These are phyloP conservation scores for Erigeron canadensis DNA, from an alignment of 129 eudicot genomes.

Conservation along the genomic window DNA sequence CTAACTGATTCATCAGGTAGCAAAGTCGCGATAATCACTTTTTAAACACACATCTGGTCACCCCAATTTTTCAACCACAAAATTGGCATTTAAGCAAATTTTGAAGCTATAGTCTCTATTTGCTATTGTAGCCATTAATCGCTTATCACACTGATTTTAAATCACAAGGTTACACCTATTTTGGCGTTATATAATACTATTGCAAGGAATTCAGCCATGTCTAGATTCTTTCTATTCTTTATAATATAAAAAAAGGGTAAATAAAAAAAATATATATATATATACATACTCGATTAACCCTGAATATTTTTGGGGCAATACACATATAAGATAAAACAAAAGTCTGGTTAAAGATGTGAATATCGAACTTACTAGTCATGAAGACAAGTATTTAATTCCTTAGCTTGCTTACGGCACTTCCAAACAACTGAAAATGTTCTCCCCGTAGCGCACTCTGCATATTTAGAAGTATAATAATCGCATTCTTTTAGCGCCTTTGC, in stretches of 20 bases:
- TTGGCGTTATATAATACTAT: not conserved
- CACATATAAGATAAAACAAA: not conserved
- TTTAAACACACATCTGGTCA: not conserved
- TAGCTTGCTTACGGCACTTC: constrained; percentile 89
- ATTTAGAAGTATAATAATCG: constrained; percentile 59
- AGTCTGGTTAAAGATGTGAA: constrained; percentile 15
- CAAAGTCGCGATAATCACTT: constrained; percentile 5
- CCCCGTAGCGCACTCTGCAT: constrained; percentile 92
- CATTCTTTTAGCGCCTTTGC: constrained; percentile 90
- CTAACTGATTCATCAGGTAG: not conserved
- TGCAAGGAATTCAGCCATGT: not conserved
- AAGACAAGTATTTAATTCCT: constrained; percentile 82
- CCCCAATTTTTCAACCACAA: not conserved
- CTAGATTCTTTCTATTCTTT: not conserved
- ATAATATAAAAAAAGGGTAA: too few relatives aligned
- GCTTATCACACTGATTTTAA: not conserved
- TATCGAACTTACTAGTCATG: constrained; percentile 78
- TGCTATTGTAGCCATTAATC: constrained; percentile 6
- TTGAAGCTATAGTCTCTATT: constrained; percentile 2
- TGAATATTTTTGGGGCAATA: not conserved
- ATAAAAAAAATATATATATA: too few relatives aligned
- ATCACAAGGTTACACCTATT: not conserved
- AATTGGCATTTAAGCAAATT: not conserved
- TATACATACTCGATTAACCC: not conserved
- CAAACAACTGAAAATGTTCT: constrained; percentile 88